Base-by-base conservation (phyloP, 371 early-diverging fungal genomes). In the Mucor lusitanicus region DNA sequence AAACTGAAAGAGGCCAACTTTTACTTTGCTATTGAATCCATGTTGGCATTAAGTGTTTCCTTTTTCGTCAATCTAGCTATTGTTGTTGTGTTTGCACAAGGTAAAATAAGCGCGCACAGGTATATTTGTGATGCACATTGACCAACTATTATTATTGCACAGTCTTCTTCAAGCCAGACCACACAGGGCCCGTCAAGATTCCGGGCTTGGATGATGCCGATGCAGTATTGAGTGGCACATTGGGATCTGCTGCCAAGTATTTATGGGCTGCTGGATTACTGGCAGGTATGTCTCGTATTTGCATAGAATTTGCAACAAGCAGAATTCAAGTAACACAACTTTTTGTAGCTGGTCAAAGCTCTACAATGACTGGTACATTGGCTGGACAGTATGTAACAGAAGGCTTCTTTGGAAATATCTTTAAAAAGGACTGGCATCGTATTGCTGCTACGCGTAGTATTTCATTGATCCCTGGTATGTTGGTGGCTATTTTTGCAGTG, bases 321-420 rank as follows among this genome's bases (percentile, higher is more conserved):
- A 60, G 27, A 44, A 23, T 33, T 17, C 11, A 50, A 32, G 12
- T 54, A n/a, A 55, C 40, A 61, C 61, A 61, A 61, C n/a, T 44
- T 23, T 44, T 2, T 23, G 32, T 64, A 70, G 87, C 89, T 32
- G 92, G 91, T 17, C 92, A 91, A 74, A 88, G 86, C 64, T 86
- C 88, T 8, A 90, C 91, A 13, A 88, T 92, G 86, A 88, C 92
- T 6, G 90, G 91, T 28, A 91, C 91, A 19, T 68, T 92, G 53
- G 90, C 90, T 32, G 91, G 92, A 4, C 91, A 91, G 68, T 88
- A 86, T 77, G 91, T 92, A 5, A 87, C 87, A 19, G 89, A 90
- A 68, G 91, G 91, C 0, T 91, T 91, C 71, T 85, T 83, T 76
- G 85, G 85, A 4, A 70, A 75, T 56, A 72, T 83, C 13, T 88